These are phyloP conservation scores for Penicillium sclerotigenum DNA, from an alignment of 2,329 filamentous ascomycete species.

Conservation along the genomic window DNA sequence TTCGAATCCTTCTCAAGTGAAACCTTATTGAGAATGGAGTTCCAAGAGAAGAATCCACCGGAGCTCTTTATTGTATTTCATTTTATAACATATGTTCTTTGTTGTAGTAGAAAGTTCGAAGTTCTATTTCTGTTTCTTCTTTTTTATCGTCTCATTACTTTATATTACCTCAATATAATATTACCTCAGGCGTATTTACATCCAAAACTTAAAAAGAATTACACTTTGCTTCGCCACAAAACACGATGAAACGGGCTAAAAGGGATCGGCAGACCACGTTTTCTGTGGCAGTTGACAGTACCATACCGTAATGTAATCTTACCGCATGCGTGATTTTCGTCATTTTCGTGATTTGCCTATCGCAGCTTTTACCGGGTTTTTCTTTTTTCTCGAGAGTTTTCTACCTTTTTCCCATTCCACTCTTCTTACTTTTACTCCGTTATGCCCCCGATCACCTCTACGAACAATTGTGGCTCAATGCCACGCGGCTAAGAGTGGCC, in stretches of 20 bases:
- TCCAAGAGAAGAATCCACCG: not conserved
- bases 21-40: not conserved
- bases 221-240: slow-evolving; percentile 4
- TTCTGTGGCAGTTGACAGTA: slow-evolving; percentile 18
- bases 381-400: not conserved
- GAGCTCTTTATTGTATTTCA: not conserved
- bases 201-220: not conserved
- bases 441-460: slow-evolving; percentile 1
- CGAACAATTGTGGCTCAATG: slow-evolving; percentile 14
- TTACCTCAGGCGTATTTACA: not conserved
- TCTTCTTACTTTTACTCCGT: not conserved
- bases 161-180: not conserved
- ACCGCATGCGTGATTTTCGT: slow-evolving; percentile 12
- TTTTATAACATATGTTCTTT: no score
- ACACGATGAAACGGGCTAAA: not conserved
- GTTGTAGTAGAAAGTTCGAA: no score
- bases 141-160: not conserved
- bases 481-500: slow-evolving; percentile 20
- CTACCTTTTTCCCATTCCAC: not conserved
- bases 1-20: not conserved
- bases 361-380: not conserved
- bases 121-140: no score
- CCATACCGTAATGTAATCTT: slow-evolving; percentile 12
- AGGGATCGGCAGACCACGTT: slow-evolving; percentile 12
- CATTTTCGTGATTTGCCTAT: slow-evolving; percentile 13